These are phyloP conservation scores for Discostella pseudostelligera DNA, from an alignment of 108 stramenopile species.

Conservation along the genomic window DNA sequence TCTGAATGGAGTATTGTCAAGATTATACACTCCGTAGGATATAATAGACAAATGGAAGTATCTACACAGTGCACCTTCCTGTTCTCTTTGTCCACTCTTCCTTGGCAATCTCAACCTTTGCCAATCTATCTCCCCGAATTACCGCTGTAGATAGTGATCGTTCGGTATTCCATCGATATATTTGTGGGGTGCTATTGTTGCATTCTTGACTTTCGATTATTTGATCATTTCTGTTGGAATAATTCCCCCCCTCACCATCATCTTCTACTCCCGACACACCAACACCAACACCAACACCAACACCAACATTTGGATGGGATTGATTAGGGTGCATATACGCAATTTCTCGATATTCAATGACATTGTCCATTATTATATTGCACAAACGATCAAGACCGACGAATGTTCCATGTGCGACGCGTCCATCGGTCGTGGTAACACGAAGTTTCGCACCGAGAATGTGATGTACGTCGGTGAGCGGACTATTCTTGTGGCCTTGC, in stretches of 20 bases:
- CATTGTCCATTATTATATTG: conserved; percentile 37
- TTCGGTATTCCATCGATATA: conserved; percentile 33
- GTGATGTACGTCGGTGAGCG: conserved; percentile 21
- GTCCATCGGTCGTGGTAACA: conserved; percentile 42
- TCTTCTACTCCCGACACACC: not conserved
- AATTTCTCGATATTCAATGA: conserved; percentile 24
- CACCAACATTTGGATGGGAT: not conserved
- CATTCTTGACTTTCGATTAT: not conserved
- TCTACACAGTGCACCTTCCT: not conserved
- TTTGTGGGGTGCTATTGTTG: not conserved
- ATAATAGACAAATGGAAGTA: too few relatives aligned
- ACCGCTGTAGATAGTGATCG: conserved; percentile 38
- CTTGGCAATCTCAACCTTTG: conserved; percentile 37
- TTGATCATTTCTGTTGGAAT: not conserved
- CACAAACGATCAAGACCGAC: conserved; percentile 37
- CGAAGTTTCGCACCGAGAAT: conserved; percentile 30
- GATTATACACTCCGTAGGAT: too few relatives aligned
- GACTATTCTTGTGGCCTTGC: not conserved
- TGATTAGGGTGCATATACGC: conserved; percentile 2
- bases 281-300: not conserved
- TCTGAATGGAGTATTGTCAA: too few relatives aligned
- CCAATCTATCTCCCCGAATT: conserved; percentile 31
- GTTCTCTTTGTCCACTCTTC: conserved; percentile 24
- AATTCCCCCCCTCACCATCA: conserved; percentile 2
- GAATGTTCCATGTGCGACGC: conserved; percentile 35